Base-by-base conservation (phyloP, 2,329 filamentous ascomycete genomes). In the Cercospora zeina region DNA sequence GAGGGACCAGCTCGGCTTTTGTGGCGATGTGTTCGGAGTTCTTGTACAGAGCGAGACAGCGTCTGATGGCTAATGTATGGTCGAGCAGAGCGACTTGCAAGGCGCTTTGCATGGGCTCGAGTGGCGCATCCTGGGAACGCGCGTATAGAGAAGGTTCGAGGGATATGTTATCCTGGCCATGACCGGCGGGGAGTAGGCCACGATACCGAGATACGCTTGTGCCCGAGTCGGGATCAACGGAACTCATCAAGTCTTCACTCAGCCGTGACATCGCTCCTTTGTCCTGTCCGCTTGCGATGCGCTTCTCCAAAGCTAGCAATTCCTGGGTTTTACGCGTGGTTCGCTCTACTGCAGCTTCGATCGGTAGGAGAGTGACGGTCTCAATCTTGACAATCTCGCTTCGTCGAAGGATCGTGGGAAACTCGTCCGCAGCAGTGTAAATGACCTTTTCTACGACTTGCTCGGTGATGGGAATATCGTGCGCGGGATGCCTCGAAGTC, bases 301-400 rank as follows among this genome's bases (percentile, higher is more conserved):
- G 87, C 74, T 88, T 90, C 74, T 96, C 91, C 1, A 96, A 80
- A 0, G 83, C 77, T 1, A 85, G 81, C 79, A 97, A 85, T 76
- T 97, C 93, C 62, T 90, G 86, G 0, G 93, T 96, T 80, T 97
- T 97, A 62, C 93, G 87, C 69, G 91, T 88, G 33, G 95, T 93
- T 14, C 93, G 87, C 74, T 97, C 93, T 64, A 97, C 81, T 0
- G 89, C 93, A n/a, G 91, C 93, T 76, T 97, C 89, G 62, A 95
- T 81, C 6, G 93, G 87, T 33, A 84, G 84, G 27, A 97, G 80
- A 10, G 82, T 82, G 16, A 91, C 75, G 54, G 88, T 87, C 16
- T 87, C 84, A 1, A 84, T 81, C 6, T 85, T 80, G 13, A 96
- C 78, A 63, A 97, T 89, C 77, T 97, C 93, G 69, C 91, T 96